These are phyloP conservation scores for Daldinia loculata DNA, from an alignment of 495 filamentous ascomycete species.

Conservation along the genomic window DNA sequence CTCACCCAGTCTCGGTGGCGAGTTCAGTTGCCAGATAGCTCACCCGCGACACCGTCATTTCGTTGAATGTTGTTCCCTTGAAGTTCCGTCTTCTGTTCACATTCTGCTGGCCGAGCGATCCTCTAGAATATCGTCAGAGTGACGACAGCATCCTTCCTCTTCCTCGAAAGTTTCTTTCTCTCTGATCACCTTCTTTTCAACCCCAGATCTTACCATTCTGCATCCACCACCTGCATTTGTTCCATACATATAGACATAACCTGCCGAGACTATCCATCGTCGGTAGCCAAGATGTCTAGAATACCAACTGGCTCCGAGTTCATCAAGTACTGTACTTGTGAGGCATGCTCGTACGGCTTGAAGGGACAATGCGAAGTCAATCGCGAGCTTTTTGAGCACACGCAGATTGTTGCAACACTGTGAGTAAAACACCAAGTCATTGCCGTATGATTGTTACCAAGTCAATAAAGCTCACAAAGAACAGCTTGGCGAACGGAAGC, in stretches of 20 bases:
- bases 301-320: neutral
- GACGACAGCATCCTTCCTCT: neutral
- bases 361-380: constrained; percentile 1
- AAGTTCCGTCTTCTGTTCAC: neutral
- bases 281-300: neutral
- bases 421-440: neutral
- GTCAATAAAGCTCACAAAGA: neutral
- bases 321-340: neutral
- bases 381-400: neutral
- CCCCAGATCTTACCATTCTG: neutral
- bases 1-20: too few species aligned
- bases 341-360: constrained; percentile 1
- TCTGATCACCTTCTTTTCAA: neutral
- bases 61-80: neutral
- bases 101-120: neutral
- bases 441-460: neutral
- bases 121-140: neutral
- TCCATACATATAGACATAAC: neutral
- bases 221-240: neutral
- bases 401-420: constrained; percentile 2
- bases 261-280: neutral
- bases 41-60: neutral
- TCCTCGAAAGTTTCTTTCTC: neutral
- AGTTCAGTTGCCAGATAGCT: too few species aligned
- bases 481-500: constrained; percentile 1